Base-by-base conservation (phyloP, 2,329 filamentous ascomycete species). In the Pseudocercospora ulei region DNA sequence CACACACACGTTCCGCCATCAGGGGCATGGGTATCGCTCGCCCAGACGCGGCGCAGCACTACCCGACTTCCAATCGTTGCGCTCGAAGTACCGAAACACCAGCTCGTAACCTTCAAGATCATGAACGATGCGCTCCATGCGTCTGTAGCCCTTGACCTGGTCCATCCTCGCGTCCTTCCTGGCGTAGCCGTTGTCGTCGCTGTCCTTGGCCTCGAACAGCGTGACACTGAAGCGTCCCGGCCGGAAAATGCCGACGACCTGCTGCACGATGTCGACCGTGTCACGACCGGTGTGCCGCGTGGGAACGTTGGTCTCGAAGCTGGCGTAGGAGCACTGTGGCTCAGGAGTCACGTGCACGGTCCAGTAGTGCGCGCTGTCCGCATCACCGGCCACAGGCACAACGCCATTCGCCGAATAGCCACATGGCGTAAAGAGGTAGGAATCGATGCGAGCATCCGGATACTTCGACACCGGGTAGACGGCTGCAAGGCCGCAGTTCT, bases 331-430 rank as follows among this genome's bases (percentile, higher is more conserved):
- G 69, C 88, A 98, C 56, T 94, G 78, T 8, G 88, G 85, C 70
- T 98, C 90, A 0, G 90, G 90, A 0, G 90, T 98, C 50, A 98
- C 90, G 59, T 98, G 90, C 14, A 98, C 90, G 1, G 88, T 98
- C 65, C 95, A 98, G 67, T 98, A 98, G 65, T 96, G 86, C 25
- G 76, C 80, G 7, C 52, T 50, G 6, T 55, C 55, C 5, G 50
- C 47, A 37, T 61, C 54, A 8, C 73, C 59, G 0, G 83, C 78
- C 33, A 85, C 79, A 4, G 90, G 90, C 26, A 98, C 75, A 12
- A 98, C 87, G 37, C 86, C 90, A 57, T 98, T 98, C 61, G 90
- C 90, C 4, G 87, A 95, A 65, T 94, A 98, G 42, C 90, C 90
- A 57, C 90, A 98, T 0, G 90, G 90, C 1, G 82, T 86, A 68